These are phyloP conservation scores for sunflower (Helianthus annuus) DNA, from an alignment of 129 eudicot species.

Conservation along the genomic window DNA sequence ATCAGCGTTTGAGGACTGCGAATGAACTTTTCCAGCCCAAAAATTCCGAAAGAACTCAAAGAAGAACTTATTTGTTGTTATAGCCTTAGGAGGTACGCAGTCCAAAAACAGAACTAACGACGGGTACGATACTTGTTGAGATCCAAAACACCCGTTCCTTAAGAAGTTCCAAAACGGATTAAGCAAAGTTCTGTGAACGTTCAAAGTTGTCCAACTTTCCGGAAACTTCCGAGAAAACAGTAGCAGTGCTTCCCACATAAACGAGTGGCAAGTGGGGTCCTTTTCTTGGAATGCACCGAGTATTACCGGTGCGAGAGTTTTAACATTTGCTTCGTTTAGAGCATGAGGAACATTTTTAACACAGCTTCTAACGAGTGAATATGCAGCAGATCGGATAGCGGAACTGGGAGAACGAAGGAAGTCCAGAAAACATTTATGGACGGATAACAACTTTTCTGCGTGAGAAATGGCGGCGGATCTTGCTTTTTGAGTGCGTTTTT, in stretches of 20 bases:
- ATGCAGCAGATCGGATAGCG: slow-evolving; percentile 74
- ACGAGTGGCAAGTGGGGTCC: slow-evolving; percentile 77
- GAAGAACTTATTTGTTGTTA: slow-evolving; percentile 52
- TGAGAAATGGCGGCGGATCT: slow-evolving; percentile 52
- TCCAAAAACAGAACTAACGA: slow-evolving; percentile 73
- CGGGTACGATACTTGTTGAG: slow-evolving; percentile 91
- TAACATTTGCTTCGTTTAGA: slow-evolving; percentile 51
- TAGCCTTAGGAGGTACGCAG: slow-evolving; percentile 56
- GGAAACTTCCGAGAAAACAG: slow-evolving; percentile 64
- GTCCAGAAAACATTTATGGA: slow-evolving; percentile 64
- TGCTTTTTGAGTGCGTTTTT: slow-evolving; percentile 69
- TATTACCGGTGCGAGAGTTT: slow-evolving; percentile 60
- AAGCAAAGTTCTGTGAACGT: slow-evolving; percentile 55
- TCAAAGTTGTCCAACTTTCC: slow-evolving; percentile 63
- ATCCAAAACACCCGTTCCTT: slow-evolving; percentile 90
- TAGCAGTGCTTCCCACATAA: slow-evolving; percentile 87
- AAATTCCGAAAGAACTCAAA: slow-evolving; percentile 68
- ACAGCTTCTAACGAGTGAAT: slow-evolving; percentile 66
- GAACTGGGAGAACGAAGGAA: slow-evolving; percentile 67
- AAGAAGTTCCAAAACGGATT: slow-evolving; percentile 72
- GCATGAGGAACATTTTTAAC: slow-evolving; percentile 67
- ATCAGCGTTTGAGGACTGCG: slow-evolving; percentile 47
- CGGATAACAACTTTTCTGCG: slow-evolving; percentile 58
- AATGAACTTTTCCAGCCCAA: slow-evolving; percentile 80
- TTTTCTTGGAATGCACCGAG: slow-evolving; percentile 88